These are phyloP conservation scores for Xylariaceae sp. DNA, from an alignment of 2,329 filamentous ascomycete genomes.

Conservation along the genomic window DNA sequence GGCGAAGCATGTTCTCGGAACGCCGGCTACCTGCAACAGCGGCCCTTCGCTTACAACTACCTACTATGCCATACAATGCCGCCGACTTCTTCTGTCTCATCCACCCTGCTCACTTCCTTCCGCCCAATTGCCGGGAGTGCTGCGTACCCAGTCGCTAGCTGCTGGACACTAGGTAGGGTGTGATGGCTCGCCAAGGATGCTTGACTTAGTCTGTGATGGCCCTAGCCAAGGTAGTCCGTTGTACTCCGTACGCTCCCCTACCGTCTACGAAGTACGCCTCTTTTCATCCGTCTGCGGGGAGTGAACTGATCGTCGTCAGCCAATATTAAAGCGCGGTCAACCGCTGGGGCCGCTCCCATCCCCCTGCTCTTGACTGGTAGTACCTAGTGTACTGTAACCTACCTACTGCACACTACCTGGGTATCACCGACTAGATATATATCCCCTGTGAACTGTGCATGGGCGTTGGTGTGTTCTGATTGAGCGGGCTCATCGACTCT, in stretches of 20 bases:
- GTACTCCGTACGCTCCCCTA: background rate
- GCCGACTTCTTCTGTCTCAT: background rate
- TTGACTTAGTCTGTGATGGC: constrained; percentile 15
- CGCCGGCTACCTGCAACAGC: no score
- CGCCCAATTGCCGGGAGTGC: constrained; percentile 13
- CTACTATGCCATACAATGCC: background rate
- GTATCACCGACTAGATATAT: background rate
- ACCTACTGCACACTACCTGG: background rate
- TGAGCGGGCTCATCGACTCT: constrained; percentile 25
- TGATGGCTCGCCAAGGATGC: constrained; percentile 23
- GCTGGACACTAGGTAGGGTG: constrained; percentile 2
- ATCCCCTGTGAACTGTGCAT: background rate
- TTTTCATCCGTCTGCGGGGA: constrained; percentile 36
- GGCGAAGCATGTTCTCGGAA: background rate
- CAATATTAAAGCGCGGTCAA: constrained; percentile 51
- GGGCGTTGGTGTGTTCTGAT: constrained; percentile 28
- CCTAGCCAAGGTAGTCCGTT: background rate
- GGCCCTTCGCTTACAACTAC: background rate
- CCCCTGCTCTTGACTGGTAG: background rate
- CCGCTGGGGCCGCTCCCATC: constrained; percentile 29
- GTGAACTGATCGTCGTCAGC: constrained; percentile 40
- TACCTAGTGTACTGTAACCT: background rate
- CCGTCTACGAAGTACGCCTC: constrained; percentile 16
- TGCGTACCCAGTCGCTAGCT: constrained; percentile 19
- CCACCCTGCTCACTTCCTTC: background rate